phyloP scores from a whole-genome alignment of 805 yeast genomes.

The Metschnikowia borealis region DNA sequence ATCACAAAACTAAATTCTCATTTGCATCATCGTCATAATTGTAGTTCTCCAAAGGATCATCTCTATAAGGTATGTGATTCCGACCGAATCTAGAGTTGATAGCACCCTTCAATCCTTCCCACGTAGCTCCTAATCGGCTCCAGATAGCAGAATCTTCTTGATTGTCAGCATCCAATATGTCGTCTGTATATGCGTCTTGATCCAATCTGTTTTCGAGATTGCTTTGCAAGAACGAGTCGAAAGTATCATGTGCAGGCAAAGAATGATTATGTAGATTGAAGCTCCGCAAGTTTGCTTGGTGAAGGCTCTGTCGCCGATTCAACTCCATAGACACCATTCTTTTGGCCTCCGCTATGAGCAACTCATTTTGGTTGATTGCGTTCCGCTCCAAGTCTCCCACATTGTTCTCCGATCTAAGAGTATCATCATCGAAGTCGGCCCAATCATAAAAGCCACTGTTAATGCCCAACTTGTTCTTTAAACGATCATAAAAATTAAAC shows the following conservation, averaged over 20 bases:
- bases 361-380: conserved; percentile 27
- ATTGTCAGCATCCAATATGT: not conserved
- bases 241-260: not conserved
- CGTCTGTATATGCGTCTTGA: not conserved
- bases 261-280: conserved; percentile 27
- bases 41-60: conserved; percentile 28
- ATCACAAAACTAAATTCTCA: conserved; percentile 29
- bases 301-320: conserved; percentile 21
- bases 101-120: conserved; percentile 21
- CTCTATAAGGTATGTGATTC: conserved; percentile 16
- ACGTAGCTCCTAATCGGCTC: conserved; percentile 25
- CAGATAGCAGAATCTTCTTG: conserved; percentile 17
- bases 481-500: conserved; percentile 63
- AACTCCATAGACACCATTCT: conserved; percentile 35
- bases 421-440: conserved; percentile 36
- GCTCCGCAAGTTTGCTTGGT: conserved; percentile 21
- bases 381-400: conserved; percentile 14
- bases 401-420: conserved; percentile 9
- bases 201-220: conserved; percentile 3
- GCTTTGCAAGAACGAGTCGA: not conserved
- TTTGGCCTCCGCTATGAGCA: conserved; percentile 41
- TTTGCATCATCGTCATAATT: conserved; percentile 35
- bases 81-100: conserved; percentile 15
- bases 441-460: conserved; percentile 38
- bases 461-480: conserved; percentile 42